phyloP scores from a whole-genome alignment of 495 filamentous ascomycete genomes.

The Trichoderma orchidacearum region DNA sequence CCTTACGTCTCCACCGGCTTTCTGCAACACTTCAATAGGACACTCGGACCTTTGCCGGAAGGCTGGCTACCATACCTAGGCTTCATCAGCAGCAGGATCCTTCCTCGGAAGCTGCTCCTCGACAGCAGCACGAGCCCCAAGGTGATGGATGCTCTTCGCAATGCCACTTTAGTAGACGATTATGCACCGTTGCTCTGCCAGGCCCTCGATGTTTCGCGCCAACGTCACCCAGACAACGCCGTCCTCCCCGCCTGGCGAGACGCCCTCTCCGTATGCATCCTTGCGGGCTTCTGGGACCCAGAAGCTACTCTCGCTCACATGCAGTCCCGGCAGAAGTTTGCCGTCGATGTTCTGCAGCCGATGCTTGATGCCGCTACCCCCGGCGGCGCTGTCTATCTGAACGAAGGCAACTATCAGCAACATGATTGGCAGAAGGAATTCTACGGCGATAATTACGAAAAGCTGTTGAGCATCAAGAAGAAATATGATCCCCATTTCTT shows the following conservation, averaged over 20 bases:
- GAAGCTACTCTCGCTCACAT: neutral
- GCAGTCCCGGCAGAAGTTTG: slow-evolving; percentile 11
- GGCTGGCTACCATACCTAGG: too few relatives aligned
- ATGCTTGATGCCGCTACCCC: slow-evolving; percentile 20
- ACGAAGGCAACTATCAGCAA: slow-evolving; percentile 34
- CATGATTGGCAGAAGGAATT: slow-evolving; percentile 36
- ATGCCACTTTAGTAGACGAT: too few relatives aligned
- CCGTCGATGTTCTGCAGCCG: slow-evolving; percentile 19
- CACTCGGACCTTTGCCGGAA: too few relatives aligned
- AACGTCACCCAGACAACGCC: slow-evolving; percentile 21
- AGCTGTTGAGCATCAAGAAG: slow-evolving; percentile 31
- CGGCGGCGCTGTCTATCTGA: slow-evolving; percentile 28
- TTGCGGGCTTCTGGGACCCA: too few relatives aligned
- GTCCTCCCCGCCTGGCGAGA: slow-evolving; percentile 35
- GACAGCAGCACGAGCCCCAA: too few relatives aligned
- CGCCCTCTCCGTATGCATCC: slow-evolving; percentile 12
- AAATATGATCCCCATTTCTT: slow-evolving; percentile 35
- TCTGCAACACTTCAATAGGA: too few relatives aligned
- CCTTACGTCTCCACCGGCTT: too few relatives aligned
- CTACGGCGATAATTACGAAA: slow-evolving; percentile 34
- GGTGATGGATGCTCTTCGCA: too few relatives aligned
- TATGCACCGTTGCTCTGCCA: too few relatives aligned
- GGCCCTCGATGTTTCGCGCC: too few relatives aligned
- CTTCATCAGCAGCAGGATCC: too few relatives aligned
- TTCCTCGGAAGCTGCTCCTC: too few relatives aligned